Conservation (phyloP, 208 protist species). For the Trypanosoma scelopori region DNA sequence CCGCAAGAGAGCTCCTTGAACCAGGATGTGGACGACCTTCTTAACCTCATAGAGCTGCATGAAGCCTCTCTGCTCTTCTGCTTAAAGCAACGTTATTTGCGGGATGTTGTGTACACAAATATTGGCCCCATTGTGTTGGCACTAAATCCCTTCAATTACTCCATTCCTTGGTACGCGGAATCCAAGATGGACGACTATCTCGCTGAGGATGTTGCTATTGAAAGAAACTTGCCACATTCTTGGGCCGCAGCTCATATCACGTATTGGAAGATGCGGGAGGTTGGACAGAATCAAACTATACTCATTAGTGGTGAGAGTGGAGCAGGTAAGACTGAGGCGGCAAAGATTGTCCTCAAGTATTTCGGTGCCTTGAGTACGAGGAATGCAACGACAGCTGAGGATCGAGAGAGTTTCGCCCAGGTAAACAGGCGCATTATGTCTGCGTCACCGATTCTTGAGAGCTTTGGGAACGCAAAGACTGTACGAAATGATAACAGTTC, state of each 20-base stretch:
- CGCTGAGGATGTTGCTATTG: slow-evolving; percentile 28
- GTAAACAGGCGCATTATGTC: slow-evolving; percentile 39
- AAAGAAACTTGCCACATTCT: slow-evolving; percentile 42
- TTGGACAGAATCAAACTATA: slow-evolving; percentile 36
- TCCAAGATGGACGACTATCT: slow-evolving; percentile 39
- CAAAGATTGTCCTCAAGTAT: slow-evolving; percentile 43
- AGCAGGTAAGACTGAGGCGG: slow-evolving; percentile 43
- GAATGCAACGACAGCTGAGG: slow-evolving; percentile 15
- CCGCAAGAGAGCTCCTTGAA: slow-evolving; percentile 22
- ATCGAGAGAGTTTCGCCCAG: slow-evolving; percentile 19
- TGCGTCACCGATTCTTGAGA: slow-evolving; percentile 84
- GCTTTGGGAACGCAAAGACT: slow-evolving; percentile 93
- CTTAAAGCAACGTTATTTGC: slow-evolving; percentile 34
- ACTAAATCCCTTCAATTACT: slow-evolving; percentile 56
- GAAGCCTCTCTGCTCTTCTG: slow-evolving; percentile 35
- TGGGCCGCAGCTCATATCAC: slow-evolving; percentile 46
- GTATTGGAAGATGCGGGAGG: slow-evolving; percentile 37
- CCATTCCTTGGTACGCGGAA: slow-evolving; percentile 42
- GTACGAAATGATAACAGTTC: slow-evolving; percentile 87
- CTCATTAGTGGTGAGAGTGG: slow-evolving; percentile 47
- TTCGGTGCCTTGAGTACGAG: slow-evolving; percentile 29
- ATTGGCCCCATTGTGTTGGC: slow-evolving; percentile 45
- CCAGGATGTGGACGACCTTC: slow-evolving; percentile 45
- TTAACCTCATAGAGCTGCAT: slow-evolving; percentile 41
- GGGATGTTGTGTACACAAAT: slow-evolving; percentile 48